Base-by-base conservation (phyloP, 1,284 basidiomycete species). In the Limonomyces culmigenus region DNA sequence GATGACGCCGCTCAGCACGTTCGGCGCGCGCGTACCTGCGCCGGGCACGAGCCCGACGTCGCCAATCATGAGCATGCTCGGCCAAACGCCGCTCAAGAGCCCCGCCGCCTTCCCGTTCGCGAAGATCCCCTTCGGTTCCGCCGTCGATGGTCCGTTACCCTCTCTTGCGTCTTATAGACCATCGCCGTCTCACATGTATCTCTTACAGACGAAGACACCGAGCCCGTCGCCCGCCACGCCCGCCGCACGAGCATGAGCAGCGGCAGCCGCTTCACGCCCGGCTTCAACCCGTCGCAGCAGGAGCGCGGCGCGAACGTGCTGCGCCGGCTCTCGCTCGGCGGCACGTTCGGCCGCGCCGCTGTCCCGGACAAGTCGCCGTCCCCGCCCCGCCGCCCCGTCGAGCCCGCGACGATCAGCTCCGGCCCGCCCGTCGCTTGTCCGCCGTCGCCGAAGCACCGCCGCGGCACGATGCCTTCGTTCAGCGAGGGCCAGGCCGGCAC, bases 291-390 rank as follows among this genome's bases (percentile, higher is more conserved):
- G 18, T 54, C 65, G 8, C 65, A 66, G 30, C 53, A 64, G 12
- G 76, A 78, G 39, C 64, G 79, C 11, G 78, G 76, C 1, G 62
- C 69, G 15, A 74, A 70, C 36, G 57, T 83, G 18, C 54, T 85
- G 40, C 66, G 79, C 33, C 65, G 79, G 34, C 71, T 85, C 40
- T 83, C 78, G 29, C 56, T 84, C 6, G 70, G 75, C 41, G 66
- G 60, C 29, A 54, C 64, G 16, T 65, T 78, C 41, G 50, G 49
- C 27, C 69, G 62, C 60, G 80, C 79, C 45, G 6, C 6, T 5
- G 12, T 34, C 18, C 10, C 33, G 8, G 20, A 17, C 13, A 16
- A 34, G 18, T 12, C 63, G 20, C n/a, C 31, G 5, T 34, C 45
- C 15, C 49, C 27, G 1, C 12, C 31, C 23, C 21, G 19, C 14